Conservation (phyloP, 805 yeast species). For the Cyberlindnera bimundalis region DNA sequence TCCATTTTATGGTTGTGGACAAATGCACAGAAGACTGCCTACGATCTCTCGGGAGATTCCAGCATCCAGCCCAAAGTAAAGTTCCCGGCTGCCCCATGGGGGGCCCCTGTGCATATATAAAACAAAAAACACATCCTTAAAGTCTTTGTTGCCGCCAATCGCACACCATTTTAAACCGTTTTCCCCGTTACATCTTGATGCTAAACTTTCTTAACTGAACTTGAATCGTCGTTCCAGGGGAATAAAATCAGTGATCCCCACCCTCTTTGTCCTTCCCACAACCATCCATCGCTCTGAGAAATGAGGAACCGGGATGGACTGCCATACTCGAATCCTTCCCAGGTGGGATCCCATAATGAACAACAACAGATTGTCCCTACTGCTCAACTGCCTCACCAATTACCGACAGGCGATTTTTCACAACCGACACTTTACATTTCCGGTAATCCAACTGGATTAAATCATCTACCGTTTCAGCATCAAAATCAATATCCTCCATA, state of each 20-base stretch:
- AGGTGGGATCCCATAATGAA: not conserved
- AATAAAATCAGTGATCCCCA: too few relatives aligned
- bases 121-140: constrained; percentile 5
- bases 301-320: constrained; percentile 1
- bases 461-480: not conserved
- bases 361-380: not conserved
- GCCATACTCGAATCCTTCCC: not conserved
- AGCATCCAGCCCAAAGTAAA: constrained; percentile 1
- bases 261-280: not conserved
- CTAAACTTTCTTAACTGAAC: not conserved
- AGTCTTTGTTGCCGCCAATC: not conserved
- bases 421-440: too few relatives aligned
- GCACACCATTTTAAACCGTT: not conserved
- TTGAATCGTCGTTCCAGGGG: not conserved
- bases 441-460: too few relatives aligned
- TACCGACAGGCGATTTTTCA: not conserved
- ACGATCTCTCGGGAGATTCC: constrained; percentile 2
- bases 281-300: not conserved
- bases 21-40: constrained; percentile 11
- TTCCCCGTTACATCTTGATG: not conserved
- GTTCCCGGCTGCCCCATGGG: constrained; percentile 7
- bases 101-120: constrained; percentile 5
- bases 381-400: not conserved
- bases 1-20: constrained; percentile 6
- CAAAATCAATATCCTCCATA: not conserved